Evolutionary conservation across 176 grass and related monocot genomes (phyloP).

Genomic region (Carex scoparia): DNA sequence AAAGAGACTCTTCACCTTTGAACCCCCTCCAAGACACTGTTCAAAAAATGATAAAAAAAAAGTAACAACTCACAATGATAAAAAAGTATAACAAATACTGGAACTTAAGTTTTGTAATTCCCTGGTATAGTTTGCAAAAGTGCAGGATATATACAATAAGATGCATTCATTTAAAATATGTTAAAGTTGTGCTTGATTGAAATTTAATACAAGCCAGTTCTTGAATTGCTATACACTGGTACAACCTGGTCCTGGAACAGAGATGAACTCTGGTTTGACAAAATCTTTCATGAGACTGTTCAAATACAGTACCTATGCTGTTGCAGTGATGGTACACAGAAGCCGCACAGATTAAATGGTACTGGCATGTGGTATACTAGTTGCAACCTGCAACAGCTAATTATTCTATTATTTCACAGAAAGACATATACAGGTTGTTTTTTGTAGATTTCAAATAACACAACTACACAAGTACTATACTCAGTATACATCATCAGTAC

Average conservation of each 20-base stretch:
- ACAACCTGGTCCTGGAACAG: not conserved
- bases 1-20: slow-evolving; percentile 13
- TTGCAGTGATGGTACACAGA: not conserved
- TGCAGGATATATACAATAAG: not conserved
- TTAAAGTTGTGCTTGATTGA: not conserved
- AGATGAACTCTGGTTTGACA: not conserved
- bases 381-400: not conserved
- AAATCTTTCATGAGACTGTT: slow-evolving; percentile 17
- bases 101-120: not conserved
- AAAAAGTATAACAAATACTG: not conserved
- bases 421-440: not conserved
- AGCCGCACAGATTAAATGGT: not conserved
- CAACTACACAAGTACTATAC: slow-evolving; percentile 5
- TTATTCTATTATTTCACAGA: not conserved
- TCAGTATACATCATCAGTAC: not conserved
- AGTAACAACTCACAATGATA: not conserved
- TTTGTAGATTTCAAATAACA: not conserved
- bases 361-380: not conserved
- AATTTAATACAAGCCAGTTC: not conserved
- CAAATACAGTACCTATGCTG: slow-evolving; percentile 1
- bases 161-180: not conserved
- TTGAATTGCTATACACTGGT: not conserved
- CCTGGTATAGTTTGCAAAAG: not conserved
- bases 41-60: not conserved
- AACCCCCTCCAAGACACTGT: slow-evolving; percentile 7